Percentiles rank a stretch among this genome's conserved stretches.
phyloP scores from a whole-genome alignment of 176 grass and related monocot genomes.

The Metroxylon sagu region DNA sequence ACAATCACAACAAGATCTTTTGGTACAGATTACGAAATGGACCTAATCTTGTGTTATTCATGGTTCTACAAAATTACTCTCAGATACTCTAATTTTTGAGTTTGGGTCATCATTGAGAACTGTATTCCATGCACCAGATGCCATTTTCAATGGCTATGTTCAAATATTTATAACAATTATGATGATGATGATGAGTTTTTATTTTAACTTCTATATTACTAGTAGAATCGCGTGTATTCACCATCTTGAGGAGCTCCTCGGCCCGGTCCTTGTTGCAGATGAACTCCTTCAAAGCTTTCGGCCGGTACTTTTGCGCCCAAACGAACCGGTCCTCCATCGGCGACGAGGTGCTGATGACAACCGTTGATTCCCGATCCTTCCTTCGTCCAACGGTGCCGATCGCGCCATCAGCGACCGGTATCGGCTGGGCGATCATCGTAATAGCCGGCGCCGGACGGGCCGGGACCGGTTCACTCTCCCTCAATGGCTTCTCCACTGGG shows the following conservation, averaged over 20 bases:
- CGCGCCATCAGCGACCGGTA: conserved; percentile 7
- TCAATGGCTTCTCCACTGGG: conserved; percentile 42
- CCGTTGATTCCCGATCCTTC: neutral
- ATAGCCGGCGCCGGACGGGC: neutral
- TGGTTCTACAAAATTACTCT: no score
- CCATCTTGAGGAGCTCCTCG: conserved; percentile 30
- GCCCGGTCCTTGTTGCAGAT: conserved; percentile 45
- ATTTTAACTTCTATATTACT: no score
- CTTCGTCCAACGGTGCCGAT: neutral
- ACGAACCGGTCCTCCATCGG: conserved; percentile 25
- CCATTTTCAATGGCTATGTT: no score
- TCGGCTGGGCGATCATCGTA: no score
- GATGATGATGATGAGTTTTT: no score
- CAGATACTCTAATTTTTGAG: no score
- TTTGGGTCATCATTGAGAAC: no score
- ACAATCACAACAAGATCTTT: no score
- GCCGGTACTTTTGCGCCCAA: conserved; percentile 54
- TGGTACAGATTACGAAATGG: no score
- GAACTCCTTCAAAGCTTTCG: conserved; percentile 37
- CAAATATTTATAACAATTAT: no score
- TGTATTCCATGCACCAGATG: no score
- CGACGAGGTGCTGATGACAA: neutral
- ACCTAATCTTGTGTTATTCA: no score
- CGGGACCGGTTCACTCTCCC: conserved; percentile 37
- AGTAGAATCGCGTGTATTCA: neutral